These are phyloP conservation scores for Tricholoma hemisulphureum DNA, from an alignment of 768 basidiomycete species.

Conservation along the genomic window DNA sequence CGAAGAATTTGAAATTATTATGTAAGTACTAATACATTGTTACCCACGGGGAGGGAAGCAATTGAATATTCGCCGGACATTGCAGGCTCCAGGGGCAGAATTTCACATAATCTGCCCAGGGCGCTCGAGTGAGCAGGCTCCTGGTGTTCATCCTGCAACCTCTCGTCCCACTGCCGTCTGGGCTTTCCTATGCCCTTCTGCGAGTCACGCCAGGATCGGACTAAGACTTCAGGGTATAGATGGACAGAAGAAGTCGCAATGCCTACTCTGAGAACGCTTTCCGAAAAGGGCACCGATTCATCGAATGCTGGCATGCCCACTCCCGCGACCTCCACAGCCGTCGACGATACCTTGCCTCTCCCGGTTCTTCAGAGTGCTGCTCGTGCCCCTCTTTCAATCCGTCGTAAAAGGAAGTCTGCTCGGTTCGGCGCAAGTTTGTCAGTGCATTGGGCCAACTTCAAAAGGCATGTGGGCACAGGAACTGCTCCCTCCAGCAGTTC, in stretches of 20 bases:
- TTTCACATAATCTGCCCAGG: background rate
- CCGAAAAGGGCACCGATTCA: slow-evolving; percentile 8
- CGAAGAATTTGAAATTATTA: background rate
- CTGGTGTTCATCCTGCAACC: background rate
- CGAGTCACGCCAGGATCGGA: slow-evolving; percentile 9
- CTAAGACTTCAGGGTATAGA: slow-evolving; percentile 9
- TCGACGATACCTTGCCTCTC: slow-evolving; percentile 36
- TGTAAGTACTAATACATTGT: too few species aligned
- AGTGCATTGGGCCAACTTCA: slow-evolving; percentile 50
- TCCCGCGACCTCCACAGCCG: slow-evolving; percentile 26
- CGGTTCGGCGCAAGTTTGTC: slow-evolving; percentile 38
- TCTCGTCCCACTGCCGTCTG: background rate
- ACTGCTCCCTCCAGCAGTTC: slow-evolving; percentile 56
- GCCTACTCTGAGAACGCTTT: slow-evolving; percentile 7
- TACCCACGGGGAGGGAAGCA: background rate
- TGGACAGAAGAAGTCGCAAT: slow-evolving; percentile 18
- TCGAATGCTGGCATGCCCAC: slow-evolving; percentile 17
- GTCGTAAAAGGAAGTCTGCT: slow-evolving; percentile 33
- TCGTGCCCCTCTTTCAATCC: slow-evolving; percentile 16
- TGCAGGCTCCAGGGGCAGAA: background rate
- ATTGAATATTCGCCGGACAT: background rate
- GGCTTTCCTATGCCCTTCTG: slow-evolving; percentile 17
- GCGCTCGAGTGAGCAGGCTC: background rate
- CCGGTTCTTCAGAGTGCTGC: slow-evolving; percentile 37
- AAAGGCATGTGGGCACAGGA: slow-evolving; percentile 55